These are phyloP conservation scores for Actinidia chinensis DNA, from an alignment of 179 eudicot species.

Conservation along the genomic window DNA sequence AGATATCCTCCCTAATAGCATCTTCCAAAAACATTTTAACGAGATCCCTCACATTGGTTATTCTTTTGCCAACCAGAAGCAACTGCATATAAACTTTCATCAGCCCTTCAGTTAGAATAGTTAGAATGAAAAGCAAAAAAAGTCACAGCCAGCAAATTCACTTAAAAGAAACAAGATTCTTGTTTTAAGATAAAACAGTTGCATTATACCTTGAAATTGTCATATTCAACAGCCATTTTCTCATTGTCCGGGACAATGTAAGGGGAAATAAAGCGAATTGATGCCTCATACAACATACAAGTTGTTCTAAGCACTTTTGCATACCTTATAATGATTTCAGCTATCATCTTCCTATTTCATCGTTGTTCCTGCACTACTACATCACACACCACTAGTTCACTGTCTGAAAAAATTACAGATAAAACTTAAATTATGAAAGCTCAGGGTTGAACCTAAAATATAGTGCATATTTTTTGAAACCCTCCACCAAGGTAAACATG, in stretches of 20 bases:
- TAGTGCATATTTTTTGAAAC: constrained; percentile 40
- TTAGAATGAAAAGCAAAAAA: not conserved
- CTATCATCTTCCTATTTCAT: constrained; percentile 81
- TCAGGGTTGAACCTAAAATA: not conserved
- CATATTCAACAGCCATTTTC: constrained; percentile 80
- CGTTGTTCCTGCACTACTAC: constrained; percentile 94
- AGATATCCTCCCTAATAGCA: constrained; percentile 66
- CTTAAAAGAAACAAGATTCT: not conserved
- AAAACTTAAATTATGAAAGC: not conserved
- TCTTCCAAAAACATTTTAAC: constrained; percentile 68
- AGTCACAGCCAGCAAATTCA: constrained; percentile 6
- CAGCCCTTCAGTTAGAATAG: constrained; percentile 18
- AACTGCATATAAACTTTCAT: constrained; percentile 43
- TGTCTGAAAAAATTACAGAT: constrained; percentile 36
- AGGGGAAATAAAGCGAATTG: constrained; percentile 85
- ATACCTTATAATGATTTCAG: constrained; percentile 83
- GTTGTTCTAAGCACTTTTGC: constrained; percentile 55
- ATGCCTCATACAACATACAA: constrained; percentile 84
- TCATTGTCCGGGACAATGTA: constrained; percentile 83
- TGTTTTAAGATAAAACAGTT: not conserved
- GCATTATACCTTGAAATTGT: constrained; percentile 65
- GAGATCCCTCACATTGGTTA: constrained; percentile 75
- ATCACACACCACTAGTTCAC: constrained; percentile 82
- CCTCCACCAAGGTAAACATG: constrained; percentile 78
- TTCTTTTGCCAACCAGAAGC: constrained; percentile 73